Evolutionary conservation across 2,329 filamentous ascomycete species (phyloP), one percentile per base, ranked within the genome.

Genomic region (Ophiostoma triangulosporum): DNA sequence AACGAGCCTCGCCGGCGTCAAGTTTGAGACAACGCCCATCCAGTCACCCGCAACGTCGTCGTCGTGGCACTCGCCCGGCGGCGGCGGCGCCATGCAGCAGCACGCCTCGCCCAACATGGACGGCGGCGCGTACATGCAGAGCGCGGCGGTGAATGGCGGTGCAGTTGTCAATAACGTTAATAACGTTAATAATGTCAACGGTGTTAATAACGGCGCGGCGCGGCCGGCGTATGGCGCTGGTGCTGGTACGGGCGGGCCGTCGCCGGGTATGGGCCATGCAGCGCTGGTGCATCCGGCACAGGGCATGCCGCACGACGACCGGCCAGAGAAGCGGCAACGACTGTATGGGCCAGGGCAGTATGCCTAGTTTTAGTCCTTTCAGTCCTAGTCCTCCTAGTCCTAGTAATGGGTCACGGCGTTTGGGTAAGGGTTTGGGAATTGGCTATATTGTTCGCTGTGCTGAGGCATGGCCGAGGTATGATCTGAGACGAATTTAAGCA

Each of bases 11-110:
- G 63, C 63, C 7, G 62, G 66, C 24, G 65, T 70, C 53, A 80
- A 80, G 60, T 78, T 78, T 55, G 71, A 73, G 56, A 73, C 77
- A 50, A 73, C 75, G 2, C 75, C 75, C n/a, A 74, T 77, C 55
- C 74, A 76, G 54, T 77, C 76, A 3, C 73, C 76, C 17, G 65
- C 73, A 9, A 73, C 72, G 32, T 69, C 68, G 36, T 66, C 65
- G 54, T 74, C 65, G 52, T 77, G 66, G 75, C 72, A 68, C 67
- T 78, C 75, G 11, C 75, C 76, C 0, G 69, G 70, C 24, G 36
- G 43, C 2, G 36, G 43, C 2, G 45, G 50, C 15, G 74, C 76
- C 54, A 68, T 78, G 61, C 68, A 71, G 40, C 43, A 29, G 15
- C 75, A 77, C 54, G 64, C 70, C 2, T 75, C 74, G 9, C 73